A percentile compares a stretch with the other conserved stretches of the same genome.
Conservation (phyloP, 495 filamentous ascomycete species). For the Hypoxylon intermedium region DNA sequence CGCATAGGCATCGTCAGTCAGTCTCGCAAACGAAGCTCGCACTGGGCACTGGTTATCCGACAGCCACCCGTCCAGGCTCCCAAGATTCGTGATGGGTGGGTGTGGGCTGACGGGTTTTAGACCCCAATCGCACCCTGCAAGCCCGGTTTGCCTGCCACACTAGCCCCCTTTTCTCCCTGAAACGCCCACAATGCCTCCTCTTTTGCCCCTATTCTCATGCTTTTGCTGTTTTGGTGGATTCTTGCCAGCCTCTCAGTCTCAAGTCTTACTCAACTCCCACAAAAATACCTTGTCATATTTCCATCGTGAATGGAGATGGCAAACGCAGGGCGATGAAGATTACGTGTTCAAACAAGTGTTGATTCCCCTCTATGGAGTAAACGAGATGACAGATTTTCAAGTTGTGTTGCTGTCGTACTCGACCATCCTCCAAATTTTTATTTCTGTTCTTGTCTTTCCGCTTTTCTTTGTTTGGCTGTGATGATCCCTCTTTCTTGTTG, state of each 20-base stretch:
- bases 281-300: constrained; percentile 9
- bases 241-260: constrained; percentile 25
- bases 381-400: constrained; percentile 22
- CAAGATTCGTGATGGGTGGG: constrained; percentile 18
- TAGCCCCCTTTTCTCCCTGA: constrained; percentile 41
- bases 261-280: constrained; percentile 9
- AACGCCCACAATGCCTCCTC: constrained; percentile 40
- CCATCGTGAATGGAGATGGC: constrained; percentile 20
- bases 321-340: constrained; percentile 25
- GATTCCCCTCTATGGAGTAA: constrained; percentile 6
- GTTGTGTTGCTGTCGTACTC: constrained; percentile 35
- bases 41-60: constrained; percentile 30
- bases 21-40: constrained; percentile 19
- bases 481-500: constrained; percentile 40
- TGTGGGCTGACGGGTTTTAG: constrained; percentile 38
- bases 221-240: constrained; percentile 29
- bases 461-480: constrained; percentile 35
- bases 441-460: constrained; percentile 16
- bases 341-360: constrained; percentile 25
- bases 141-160: constrained; percentile 29
- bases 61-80: constrained; percentile 13
- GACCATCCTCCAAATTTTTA: constrained; percentile 27
- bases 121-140: constrained; percentile 36
- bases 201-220: constrained; percentile 36
- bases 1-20: constrained; percentile 35